Evolutionary conservation across 805 yeast species (phyloP), one percentile per base, ranked within the genome.

Genomic region (Ogataea thermomethanolica): DNA sequence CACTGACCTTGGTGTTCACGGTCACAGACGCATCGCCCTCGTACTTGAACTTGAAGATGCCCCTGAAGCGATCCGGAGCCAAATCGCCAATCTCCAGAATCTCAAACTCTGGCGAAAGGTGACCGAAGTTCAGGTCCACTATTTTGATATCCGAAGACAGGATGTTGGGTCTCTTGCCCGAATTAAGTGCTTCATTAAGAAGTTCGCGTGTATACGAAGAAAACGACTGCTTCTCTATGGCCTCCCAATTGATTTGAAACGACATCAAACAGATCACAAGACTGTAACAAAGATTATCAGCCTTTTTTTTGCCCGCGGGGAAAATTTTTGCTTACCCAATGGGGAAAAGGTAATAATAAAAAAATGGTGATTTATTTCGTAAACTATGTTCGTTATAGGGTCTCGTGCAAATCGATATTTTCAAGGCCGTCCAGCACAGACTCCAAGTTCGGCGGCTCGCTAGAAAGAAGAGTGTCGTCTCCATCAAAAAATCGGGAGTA

Each of bases 11-110:
- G 0, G 95, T 85, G 39, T 79, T 83, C 37, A 86, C 69, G 1
- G 89, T 81, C 39, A 85, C 75, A 39, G 76, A 76, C 13, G 88
- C 86, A 58, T 83, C 87, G 2, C 95, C 95, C 33, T 70, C 67
- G 57, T 86, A 85, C 50, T 76, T 78, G 46, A 85, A 73, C 53
- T 84, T 85, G 68, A 85, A 86, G 14, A 85, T 86, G 1, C 95
- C 95, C 43, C 93, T 69, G 54, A 85, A 86, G 45, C 85, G 64
- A 61, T 85, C 93, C 21, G 67, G 69, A 6, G 80, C 93, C 25
- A 86, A 62, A 56, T 86, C 95, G 5, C 95, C 95, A 48, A 85
- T 81, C 54, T 85, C 95, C 44, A 85, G 65, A 26, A 86, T 81
- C 60, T 85, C 95, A 45, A 85, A 77, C 40, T 71, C 67, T 1